Conservation (phyloP, 192 early-diverging fungal species). For the Podila minutissima region DNA sequence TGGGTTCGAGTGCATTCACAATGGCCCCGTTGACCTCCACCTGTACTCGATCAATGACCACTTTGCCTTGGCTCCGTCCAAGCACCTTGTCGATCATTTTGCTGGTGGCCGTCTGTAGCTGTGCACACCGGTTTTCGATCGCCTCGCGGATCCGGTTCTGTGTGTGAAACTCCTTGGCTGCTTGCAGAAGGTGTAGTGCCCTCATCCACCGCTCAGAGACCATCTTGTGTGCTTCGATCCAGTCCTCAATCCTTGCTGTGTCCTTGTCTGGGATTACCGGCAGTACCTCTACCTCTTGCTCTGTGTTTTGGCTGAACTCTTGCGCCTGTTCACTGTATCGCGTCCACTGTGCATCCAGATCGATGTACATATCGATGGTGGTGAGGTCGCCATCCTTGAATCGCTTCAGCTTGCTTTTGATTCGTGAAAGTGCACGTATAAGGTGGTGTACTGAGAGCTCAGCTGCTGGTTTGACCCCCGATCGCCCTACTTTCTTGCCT, state of each 20-base stretch:
- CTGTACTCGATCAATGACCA: slow-evolving; percentile 8
- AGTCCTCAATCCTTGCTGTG: not conserved
- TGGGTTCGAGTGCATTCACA: not conserved
- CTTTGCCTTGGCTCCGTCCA: not conserved
- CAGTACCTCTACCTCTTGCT: not conserved
- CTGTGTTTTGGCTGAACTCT: not conserved
- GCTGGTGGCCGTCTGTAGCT: not conserved
- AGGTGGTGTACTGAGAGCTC: not conserved
- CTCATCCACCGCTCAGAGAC: not conserved
- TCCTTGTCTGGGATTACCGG: not conserved
- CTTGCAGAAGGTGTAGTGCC: not conserved
- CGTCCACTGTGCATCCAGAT: not conserved
- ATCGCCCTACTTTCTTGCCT: slow-evolving; percentile 8
- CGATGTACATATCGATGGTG: not conserved
- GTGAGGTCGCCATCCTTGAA: not conserved
- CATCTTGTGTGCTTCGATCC: not conserved
- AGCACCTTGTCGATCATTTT: slow-evolving; percentile 19
- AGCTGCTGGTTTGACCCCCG: not conserved
- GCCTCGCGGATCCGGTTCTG: not conserved
- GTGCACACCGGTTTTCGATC: slow-evolving; percentile 10
- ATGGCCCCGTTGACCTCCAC: not conserved
- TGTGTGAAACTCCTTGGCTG: not conserved
- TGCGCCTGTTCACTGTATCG: not conserved
- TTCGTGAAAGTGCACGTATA: not conserved
- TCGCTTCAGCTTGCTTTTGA: not conserved